Conservation (phyloP, 176 grass and related monocot species). For the Panicum miliaceum region DNA sequence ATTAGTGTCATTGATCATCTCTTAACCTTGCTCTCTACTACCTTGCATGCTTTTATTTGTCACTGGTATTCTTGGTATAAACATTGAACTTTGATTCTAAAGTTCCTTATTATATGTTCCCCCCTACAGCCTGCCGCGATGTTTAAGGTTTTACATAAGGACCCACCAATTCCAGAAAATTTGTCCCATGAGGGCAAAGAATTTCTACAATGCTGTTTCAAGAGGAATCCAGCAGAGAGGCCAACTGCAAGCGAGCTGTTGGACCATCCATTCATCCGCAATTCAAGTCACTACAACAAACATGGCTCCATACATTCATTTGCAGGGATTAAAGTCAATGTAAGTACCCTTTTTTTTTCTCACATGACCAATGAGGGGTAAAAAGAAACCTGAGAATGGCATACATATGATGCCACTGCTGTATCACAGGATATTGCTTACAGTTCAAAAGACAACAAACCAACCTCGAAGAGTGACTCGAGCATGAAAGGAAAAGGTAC, state of each 20-base stretch:
- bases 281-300: slow-evolving; percentile 64
- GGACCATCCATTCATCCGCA: slow-evolving; percentile 82
- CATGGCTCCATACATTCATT: slow-evolving; percentile 73
- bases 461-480: slow-evolving; percentile 61
- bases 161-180: slow-evolving; percentile 69
- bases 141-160: slow-evolving; percentile 90
- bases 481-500: slow-evolving; percentile 56
- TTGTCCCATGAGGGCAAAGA: slow-evolving; percentile 79
- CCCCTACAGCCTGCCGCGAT: slow-evolving; percentile 72
- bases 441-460: slow-evolving; percentile 58
- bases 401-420: slow-evolving; percentile 33
- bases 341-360: slow-evolving; percentile 40
- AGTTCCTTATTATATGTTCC: slow-evolving; percentile 14
- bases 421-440: slow-evolving; percentile 55
- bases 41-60: slow-evolving; percentile 26
- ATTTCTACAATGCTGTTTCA: slow-evolving; percentile 83
- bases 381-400: slow-evolving; percentile 7
- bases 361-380: neutral
- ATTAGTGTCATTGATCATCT: neutral
- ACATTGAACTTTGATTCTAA: slow-evolving; percentile 15
- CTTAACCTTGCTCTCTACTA: neutral
- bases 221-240: slow-evolving; percentile 81
- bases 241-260: slow-evolving; percentile 71
- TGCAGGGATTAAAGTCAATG: slow-evolving; percentile 52
- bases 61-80: slow-evolving; percentile 9